Conservation (phyloP, 129 eudicot species). For the Lactuca sativa region DNA sequence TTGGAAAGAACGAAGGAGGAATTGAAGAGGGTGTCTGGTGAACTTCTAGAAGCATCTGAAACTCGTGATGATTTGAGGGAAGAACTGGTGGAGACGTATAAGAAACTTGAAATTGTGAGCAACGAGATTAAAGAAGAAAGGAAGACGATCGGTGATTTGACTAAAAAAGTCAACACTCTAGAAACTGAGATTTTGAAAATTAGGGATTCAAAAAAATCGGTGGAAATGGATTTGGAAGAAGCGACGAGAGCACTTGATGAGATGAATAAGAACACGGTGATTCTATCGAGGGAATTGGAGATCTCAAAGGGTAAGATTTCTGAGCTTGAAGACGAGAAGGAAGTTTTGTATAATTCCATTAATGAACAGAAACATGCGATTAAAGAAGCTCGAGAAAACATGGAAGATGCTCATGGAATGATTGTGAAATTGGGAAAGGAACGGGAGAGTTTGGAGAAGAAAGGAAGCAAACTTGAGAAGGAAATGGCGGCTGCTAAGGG, state of each 20-base stretch:
- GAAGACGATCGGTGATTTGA: slow-evolving; percentile 40
- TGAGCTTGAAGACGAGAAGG: slow-evolving; percentile 64
- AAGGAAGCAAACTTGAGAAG: slow-evolving; percentile 59
- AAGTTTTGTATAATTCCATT: slow-evolving; percentile 37
- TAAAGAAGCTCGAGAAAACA: slow-evolving; percentile 63
- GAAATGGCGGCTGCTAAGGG: slow-evolving; percentile 84
- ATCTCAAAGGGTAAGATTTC: slow-evolving; percentile 42
- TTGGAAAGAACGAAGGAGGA: slow-evolving; percentile 51
- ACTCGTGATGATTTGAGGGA: slow-evolving; percentile 50
- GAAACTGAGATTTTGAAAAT: slow-evolving; percentile 49
- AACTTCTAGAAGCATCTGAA: slow-evolving; percentile 41
- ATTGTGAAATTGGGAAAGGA: slow-evolving; percentile 70
- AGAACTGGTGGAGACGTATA: slow-evolving; percentile 55
- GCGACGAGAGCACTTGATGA: slow-evolving; percentile 68
- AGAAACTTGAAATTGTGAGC: slow-evolving; percentile 51
- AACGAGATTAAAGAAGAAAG: slow-evolving; percentile 57
- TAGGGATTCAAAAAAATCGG: slow-evolving; percentile 49
- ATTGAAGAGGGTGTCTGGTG: slow-evolving; percentile 39
- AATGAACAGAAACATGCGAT: slow-evolving; percentile 53
- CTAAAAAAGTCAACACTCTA: slow-evolving; percentile 45
- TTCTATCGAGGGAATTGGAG: slow-evolving; percentile 65
- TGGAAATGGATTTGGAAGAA: slow-evolving; percentile 67
- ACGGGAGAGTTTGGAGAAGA: slow-evolving; percentile 57
- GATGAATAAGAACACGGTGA: slow-evolving; percentile 50
- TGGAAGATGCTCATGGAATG: slow-evolving; percentile 76